Evolutionary conservation across 2,329 filamentous ascomycete genomes (phyloP).

Genomic region (Penicillium sp.): DNA sequence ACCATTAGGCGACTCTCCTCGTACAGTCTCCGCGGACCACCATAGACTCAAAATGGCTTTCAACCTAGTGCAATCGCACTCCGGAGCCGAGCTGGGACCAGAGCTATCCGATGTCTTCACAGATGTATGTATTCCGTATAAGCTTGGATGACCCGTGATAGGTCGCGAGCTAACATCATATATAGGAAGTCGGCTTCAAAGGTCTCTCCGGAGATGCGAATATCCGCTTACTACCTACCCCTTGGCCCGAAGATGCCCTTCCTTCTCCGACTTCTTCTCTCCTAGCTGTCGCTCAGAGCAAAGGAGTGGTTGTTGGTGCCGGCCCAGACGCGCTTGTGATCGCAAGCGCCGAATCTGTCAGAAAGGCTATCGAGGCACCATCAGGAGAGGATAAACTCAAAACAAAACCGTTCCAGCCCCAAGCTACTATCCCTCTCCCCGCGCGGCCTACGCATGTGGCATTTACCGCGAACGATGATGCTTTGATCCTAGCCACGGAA

Average conservation of each 20-base stretch:
- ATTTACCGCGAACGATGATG: constrained; percentile 87
- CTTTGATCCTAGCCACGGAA: constrained; percentile 80
- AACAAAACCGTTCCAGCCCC: constrained; percentile 69
- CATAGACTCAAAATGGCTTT: constrained; percentile 60
- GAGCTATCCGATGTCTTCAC: constrained; percentile 78
- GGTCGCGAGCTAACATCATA: constrained; percentile 8
- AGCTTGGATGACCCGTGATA: not conserved
- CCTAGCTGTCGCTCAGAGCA: constrained; percentile 75
- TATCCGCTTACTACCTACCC: constrained; percentile 71
- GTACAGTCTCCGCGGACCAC: constrained; percentile 40
- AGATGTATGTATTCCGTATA: constrained; percentile 58
- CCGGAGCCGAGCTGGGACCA: constrained; percentile 55
- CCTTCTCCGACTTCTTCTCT: constrained; percentile 79
- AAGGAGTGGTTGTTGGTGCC: constrained; percentile 82
- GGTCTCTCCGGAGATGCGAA: constrained; percentile 78
- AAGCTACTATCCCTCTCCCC: constrained; percentile 70
- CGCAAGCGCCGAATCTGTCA: constrained; percentile 72
- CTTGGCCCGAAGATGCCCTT: constrained; percentile 69
- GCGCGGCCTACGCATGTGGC: constrained; percentile 81
- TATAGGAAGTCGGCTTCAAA: constrained; percentile 76
- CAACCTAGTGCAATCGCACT: constrained; percentile 44
- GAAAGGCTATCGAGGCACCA: constrained; percentile 69
- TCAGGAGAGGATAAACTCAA: constrained; percentile 59
- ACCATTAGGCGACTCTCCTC: constrained; percentile 37
- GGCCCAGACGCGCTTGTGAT: constrained; percentile 78